Evolutionary conservation across 176 grass and related monocot species (phyloP).

Genomic region (Canna indica): DNA sequence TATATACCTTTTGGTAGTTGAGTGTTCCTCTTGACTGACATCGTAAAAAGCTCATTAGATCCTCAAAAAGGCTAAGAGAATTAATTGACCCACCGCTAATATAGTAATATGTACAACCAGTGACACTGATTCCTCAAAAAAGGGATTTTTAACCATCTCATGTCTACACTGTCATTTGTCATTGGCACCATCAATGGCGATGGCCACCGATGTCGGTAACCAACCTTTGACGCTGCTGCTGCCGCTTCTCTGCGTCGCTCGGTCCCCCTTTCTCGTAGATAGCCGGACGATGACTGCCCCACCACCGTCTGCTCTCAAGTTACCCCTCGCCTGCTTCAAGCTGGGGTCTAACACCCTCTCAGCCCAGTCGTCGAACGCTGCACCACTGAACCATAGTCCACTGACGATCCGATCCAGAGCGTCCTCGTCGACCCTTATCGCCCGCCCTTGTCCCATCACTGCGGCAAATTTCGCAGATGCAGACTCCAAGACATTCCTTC

Average conservation of each 20-base stretch:
- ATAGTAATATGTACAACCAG: too few relatives aligned
- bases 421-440: conserved; percentile 70
- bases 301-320: conserved; percentile 21
- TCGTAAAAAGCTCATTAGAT: too few relatives aligned
- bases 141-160: neutral
- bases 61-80: too few relatives aligned
- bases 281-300: conserved; percentile 30
- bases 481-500: conserved; percentile 48
- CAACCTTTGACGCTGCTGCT: conserved; percentile 28
- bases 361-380: conserved; percentile 60
- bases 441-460: conserved; percentile 33
- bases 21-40: too few relatives aligned
- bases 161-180: neutral
- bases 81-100: too few relatives aligned
- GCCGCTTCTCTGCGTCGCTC: neutral
- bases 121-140: too few relatives aligned
- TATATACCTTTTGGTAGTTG: too few relatives aligned
- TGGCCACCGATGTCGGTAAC: conserved; percentile 40
- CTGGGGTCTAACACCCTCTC: conserved; percentile 48
- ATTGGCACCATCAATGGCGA: conserved; percentile 27
- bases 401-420: conserved; percentile 55
- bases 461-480: conserved; percentile 44
- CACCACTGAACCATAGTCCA: conserved; percentile 46
- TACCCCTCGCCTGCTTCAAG: conserved; percentile 55
- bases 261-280: conserved; percentile 23